A percentile compares a stretch with the other conserved stretches of the same genome.
phyloP scores from a whole-genome alignment of 2,329 filamentous ascomycete genomes.

The Colletotrichum kahawae region DNA sequence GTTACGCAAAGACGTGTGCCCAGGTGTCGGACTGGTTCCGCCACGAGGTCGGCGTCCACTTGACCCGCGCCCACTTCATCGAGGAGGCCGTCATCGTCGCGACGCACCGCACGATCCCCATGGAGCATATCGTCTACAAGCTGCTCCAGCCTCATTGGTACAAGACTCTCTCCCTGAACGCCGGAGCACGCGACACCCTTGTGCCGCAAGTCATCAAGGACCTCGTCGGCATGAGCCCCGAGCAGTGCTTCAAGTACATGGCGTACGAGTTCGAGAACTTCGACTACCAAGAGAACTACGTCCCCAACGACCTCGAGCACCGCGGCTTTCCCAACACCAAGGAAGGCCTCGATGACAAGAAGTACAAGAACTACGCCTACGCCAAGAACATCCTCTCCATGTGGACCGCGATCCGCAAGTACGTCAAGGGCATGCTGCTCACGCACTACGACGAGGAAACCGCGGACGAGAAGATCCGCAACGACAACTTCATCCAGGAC shows the following conservation, averaged over 20 bases:
- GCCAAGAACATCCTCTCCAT: slow-evolving; percentile 49
- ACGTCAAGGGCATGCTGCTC: slow-evolving; percentile 43
- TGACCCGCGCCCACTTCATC: slow-evolving; percentile 49
- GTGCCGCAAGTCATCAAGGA: slow-evolving; percentile 49
- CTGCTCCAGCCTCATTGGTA: slow-evolving; percentile 53
- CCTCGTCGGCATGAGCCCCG: slow-evolving; percentile 43
- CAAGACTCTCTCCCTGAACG: slow-evolving; percentile 54
- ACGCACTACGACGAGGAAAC: slow-evolving; percentile 37
- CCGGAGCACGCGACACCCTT: slow-evolving; percentile 46
- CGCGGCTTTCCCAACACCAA: slow-evolving; percentile 46
- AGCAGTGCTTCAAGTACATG: slow-evolving; percentile 41
- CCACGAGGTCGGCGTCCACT: slow-evolving; percentile 52
- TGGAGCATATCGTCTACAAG: slow-evolving; percentile 47
- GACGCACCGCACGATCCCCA: slow-evolving; percentile 44
- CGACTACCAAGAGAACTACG: slow-evolving; percentile 48
- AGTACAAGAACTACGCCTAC: slow-evolving; percentile 55
- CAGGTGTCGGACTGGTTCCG: slow-evolving; percentile 53
- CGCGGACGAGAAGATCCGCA: slow-evolving; percentile 28
- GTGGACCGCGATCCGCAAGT: slow-evolving; percentile 47
- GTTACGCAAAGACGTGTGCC: slow-evolving; percentile 56
- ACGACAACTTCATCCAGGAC: slow-evolving; percentile 36
- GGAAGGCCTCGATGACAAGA: slow-evolving; percentile 33
- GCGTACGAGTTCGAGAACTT: slow-evolving; percentile 46
- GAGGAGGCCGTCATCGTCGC: slow-evolving; percentile 55
- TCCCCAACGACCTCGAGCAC: slow-evolving; percentile 47